Base-by-base conservation (phyloP, 371 early-diverging fungal genomes). In the Mucor circinelloides region DNA sequence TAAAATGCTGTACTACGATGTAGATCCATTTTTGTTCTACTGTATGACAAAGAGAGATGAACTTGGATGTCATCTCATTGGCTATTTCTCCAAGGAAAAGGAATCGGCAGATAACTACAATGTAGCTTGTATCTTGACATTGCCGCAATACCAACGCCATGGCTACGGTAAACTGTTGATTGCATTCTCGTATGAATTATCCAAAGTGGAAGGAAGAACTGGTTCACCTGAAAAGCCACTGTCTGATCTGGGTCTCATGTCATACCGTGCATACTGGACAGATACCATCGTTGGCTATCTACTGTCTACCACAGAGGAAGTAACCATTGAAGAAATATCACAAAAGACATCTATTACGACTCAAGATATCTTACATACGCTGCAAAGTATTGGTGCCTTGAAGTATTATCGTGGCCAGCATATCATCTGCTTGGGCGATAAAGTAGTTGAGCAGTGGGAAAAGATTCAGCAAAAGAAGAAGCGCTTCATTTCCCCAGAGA, bases 1-100 rank as follows among this genome's bases (percentile, higher is more conserved):
- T 88, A 99, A 99, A 78, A 98, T 99, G n/a, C 86, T 99, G 10
- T 99, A 96, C 76, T 99, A 99, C 77, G 99, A 99, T 76, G 96
- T 99, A 15, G 99, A 99, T 71, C 98, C 99, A 1, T 99, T 99
- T 78, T 73, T 99, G 69, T 99, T 99, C 77, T 99, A 99, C 78
- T 89, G 99, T 44, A 90, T 97, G 93, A 95, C 95, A 10, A 73
- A 87, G 62, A 81, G 87, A 31, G 95, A 97, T 70, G 90, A 89
- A 38, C 76, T 86, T 36, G 97, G 97, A 8, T 92, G 86, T 65
- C 95, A 98, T 72, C 82, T 99, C 28, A 94, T 99, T 40, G 99
- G 99, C 6, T 99, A 99, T 78, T 99, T 99, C 79, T 96, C 96
- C 59, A 99, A 99, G 81, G 99, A 99, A 74, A 99, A 98, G 80